Percentiles rank a stretch among this genome's conserved stretches.
Evolutionary conservation across 2,329 filamentous ascomycete species (phyloP).

Genomic region (Xylogone sp.): DNA sequence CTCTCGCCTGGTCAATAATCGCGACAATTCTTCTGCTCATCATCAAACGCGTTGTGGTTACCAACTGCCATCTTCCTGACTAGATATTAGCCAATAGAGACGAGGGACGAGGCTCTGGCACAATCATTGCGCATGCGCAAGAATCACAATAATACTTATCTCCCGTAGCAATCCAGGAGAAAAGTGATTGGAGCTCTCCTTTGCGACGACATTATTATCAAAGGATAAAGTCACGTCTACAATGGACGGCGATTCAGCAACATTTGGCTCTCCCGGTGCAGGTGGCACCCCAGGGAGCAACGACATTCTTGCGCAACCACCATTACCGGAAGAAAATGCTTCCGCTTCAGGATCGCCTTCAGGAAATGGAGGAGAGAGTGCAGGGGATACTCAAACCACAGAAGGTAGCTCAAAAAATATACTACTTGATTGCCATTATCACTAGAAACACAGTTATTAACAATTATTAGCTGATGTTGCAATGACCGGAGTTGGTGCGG

Average conservation of each 20-base stretch:
- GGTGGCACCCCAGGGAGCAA: slow-evolving; percentile 54
- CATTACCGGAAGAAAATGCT: slow-evolving; percentile 40
- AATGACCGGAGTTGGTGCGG: slow-evolving; percentile 49
- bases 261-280: slow-evolving; percentile 54
- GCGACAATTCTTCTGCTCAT: not conserved
- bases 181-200: slow-evolving; percentile 6
- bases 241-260: slow-evolving; percentile 57
- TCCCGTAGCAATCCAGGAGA: not conserved
- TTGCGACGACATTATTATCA: slow-evolving; percentile 26
- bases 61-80: not conserved
- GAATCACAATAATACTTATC: not conserved
- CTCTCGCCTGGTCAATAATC: not conserved
- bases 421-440: not conserved
- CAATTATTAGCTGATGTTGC: slow-evolving; percentile 49
- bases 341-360: slow-evolving; percentile 12
- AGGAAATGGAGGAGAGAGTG: slow-evolving; percentile 10
- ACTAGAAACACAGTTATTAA: slow-evolving; percentile 2
- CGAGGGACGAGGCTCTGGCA: not conserved
- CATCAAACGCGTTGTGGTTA: not conserved
- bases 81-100: not conserved
- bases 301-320: slow-evolving; percentile 51
- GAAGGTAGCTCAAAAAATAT: slow-evolving; percentile 41
- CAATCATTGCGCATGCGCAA: slow-evolving; percentile 4
- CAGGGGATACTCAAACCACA: slow-evolving; percentile 28
- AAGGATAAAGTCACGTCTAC: slow-evolving; percentile 16